Evolutionary conservation across 768 basidiomycete genomes (phyloP), one percentile per base, ranked within the genome.

Genomic region (Podaxis carcinomalis): DNA sequence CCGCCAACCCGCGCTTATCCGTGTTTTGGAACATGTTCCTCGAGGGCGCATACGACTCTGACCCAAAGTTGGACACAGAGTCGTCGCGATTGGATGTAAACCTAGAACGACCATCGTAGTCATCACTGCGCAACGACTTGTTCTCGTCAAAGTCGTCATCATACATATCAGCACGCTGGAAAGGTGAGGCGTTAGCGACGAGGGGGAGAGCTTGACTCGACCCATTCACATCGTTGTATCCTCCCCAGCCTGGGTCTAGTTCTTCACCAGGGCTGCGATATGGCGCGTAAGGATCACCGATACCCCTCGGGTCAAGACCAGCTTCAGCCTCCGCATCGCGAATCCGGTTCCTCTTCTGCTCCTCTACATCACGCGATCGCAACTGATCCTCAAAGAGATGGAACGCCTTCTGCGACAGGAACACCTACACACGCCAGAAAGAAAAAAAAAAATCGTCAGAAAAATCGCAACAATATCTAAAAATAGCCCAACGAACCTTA

Each of bases 11-110:
- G 63, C 87, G 84, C 70, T 86, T 89, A 63, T 93, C 89, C 1
- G 85, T 81, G 62, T 86, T 87, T 65, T 90, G 88, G 83, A 98
- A 97, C 95, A 97, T 98, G 67, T 97, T 97, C 35, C 93, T 77
- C 0, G 92, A 94, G 0, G 95, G 95, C 0, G 95, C 95, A 67
- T 97, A 98, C 0, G 90, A 91, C 69, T 97, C 95, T 2, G 92
- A 92, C 3, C 94, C 94, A 65, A 90, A 88, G 68, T 92, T 90
- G 0, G 92, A 93, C 50, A 80, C 80, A 0, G 87, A 82, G 47
- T 94, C 92, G 62, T 91, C 91, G 28, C 87, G 83, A 63, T 90
- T 83, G 57, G 86, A 89, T 0, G 91, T 92, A 56, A 90, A 82
- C 56, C 88, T 81, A 67, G 88, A 93, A 5, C 87, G 85, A 6